phyloP scores from a whole-genome alignment of 495 filamentous ascomycete genomes.

The Cudoniella acicularis region DNA sequence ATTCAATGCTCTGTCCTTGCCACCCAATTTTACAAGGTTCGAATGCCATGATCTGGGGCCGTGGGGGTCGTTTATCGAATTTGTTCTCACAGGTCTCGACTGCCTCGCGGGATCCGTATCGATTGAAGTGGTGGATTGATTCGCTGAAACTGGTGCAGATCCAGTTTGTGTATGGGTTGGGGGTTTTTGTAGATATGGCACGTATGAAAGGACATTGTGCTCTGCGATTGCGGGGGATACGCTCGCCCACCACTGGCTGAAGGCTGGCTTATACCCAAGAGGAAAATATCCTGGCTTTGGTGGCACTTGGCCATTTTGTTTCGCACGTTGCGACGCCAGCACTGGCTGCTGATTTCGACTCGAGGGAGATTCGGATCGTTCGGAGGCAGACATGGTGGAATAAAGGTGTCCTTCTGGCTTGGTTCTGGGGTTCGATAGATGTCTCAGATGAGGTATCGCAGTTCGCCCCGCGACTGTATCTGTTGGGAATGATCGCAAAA shows the following conservation, averaged over 20 bases:
- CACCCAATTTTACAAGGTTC: conserved; percentile 76
- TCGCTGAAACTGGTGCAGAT: conserved; percentile 40
- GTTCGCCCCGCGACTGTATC: conserved; percentile 18
- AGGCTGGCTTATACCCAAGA: conserved; percentile 85
- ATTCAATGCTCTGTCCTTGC: conserved; percentile 83
- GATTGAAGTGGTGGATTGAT: conserved; percentile 30
- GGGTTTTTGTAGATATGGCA: conserved; percentile 78
- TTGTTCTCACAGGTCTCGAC: conserved; percentile 19
- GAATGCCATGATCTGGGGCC: conserved; percentile 85
- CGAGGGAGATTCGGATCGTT: conserved; percentile 27
- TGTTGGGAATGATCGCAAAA: conserved; percentile 23
- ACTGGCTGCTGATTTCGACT: conserved; percentile 43
- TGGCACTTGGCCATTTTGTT: conserved; percentile 29
- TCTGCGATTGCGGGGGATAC: conserved; percentile 81
- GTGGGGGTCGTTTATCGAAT: conserved; percentile 65
- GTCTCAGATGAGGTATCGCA: conserved; percentile 18
- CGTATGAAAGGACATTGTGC: conserved; percentile 80
- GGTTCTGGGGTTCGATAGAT: conserved; percentile 12
- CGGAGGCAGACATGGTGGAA: conserved; percentile 33
- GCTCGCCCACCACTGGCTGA: conserved; percentile 91
- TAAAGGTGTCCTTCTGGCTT: conserved; percentile 14
- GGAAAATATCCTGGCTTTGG: conserved; percentile 59
- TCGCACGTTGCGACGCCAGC: conserved; percentile 48
- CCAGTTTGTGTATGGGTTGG: conserved; percentile 69
- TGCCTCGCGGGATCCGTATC: conserved; percentile 29